Base-by-base conservation (phyloP, 2,329 filamentous ascomycete genomes). In the Pseudocercospora eumusae region DNA sequence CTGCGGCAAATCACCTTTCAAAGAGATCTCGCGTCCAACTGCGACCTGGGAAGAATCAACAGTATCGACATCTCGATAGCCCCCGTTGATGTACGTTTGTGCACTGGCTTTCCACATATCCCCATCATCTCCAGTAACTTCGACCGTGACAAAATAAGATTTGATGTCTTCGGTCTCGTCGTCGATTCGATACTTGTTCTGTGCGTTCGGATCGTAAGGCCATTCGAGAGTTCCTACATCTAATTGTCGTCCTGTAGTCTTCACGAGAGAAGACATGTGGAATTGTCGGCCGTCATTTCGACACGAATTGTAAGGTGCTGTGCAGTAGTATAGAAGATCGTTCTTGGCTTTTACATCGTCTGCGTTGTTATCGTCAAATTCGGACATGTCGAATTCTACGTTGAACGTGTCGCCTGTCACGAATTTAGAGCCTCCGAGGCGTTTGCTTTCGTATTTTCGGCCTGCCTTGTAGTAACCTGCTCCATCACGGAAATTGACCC, bases 231-330 rank as follows among this genome's bases (percentile, higher is more conserved):
- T 20, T 23, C 57, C 57, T 1, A 53, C 49, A 8, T 44, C 20
- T 4, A 33, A 15, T 33, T 54, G 18, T 13, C 49, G 23, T 9
- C 4, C 11, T 7, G 49, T 33, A 3, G 33, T 20, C 11, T 27
- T n/a, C 40, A 59, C 52, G 3, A 57, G 31, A 2, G 27, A 23
- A n/a, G 45, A 45, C 60, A 62, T 56, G 40, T 62, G 50, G 28
- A 62, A 62, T 47, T 62, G 47, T 21, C 60, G 56, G 25, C 60
- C 56, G 28, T 62, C 60, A 27, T 62, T 62, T 7, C 49, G n/a
- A 25, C 60, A 62, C 27, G 55, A 55, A 2, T 53, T 52, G 40
- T 20, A 62, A 4, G 56, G 56, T 9, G 49, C 13, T 4, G 40
- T 44, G 42, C 60, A 59, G 50, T 56, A 59, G 50, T 21, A 57